Evolutionary conservation across 2,329 filamentous ascomycete species (phyloP).

Genomic region (Fusarium sp.): DNA sequence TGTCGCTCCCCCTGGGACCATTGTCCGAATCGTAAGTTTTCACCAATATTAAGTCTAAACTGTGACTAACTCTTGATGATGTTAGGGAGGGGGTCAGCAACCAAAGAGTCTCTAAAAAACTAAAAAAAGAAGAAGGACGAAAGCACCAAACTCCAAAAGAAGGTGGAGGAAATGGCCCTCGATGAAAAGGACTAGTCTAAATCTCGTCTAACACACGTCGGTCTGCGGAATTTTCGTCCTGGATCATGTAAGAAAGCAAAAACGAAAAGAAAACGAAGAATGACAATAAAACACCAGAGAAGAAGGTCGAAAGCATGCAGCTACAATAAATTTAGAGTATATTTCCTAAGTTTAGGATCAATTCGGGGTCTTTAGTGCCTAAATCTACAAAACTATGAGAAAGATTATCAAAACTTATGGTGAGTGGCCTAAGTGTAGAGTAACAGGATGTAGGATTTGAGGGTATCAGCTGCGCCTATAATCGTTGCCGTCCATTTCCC

Average conservation of each 20-base stretch:
- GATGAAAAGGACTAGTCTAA: too few species aligned
- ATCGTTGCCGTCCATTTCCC: conserved; percentile 21
- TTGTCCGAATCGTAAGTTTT: not conserved
- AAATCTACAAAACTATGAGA: not conserved
- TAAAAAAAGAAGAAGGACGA: too few species aligned
- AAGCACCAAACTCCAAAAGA: too few species aligned
- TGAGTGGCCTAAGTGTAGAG: not conserved
- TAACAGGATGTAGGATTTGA: not conserved
- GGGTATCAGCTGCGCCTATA: not conserved
- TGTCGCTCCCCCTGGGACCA: rapidly evolving
- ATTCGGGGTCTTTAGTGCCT: not conserved
- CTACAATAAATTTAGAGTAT: not conserved
- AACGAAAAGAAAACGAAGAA: too few species aligned
- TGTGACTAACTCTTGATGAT: not conserved
- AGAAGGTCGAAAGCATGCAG: too few species aligned
- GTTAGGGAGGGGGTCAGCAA: not conserved
- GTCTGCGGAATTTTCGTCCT: too few species aligned
- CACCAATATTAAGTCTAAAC: not conserved
- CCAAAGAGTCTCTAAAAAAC: not conserved
- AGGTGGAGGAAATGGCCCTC: too few species aligned
- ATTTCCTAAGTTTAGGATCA: not conserved
- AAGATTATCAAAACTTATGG: not conserved
- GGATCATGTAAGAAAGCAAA: too few species aligned
- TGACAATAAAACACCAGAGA: too few species aligned
- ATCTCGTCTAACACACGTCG: too few species aligned